phyloP scores from a whole-genome alignment of 441 rosid species.

The Eutrema salsugineum region DNA sequence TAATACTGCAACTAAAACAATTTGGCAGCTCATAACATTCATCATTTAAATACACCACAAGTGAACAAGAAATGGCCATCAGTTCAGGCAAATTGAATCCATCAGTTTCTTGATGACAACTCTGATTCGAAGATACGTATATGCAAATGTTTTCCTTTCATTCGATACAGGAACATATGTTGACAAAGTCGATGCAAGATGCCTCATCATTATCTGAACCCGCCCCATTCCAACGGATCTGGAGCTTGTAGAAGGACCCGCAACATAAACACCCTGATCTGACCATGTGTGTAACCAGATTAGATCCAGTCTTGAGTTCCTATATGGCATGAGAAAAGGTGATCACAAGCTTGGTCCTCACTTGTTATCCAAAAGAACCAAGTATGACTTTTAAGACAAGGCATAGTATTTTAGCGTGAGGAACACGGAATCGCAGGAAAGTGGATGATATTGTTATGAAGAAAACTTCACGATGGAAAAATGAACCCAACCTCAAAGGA shows the following conservation, averaged over 20 bases:
- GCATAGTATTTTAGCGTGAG: too few species aligned
- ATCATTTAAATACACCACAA: background rate
- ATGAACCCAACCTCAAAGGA: too few species aligned
- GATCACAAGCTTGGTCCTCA: background rate
- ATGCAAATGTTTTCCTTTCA: too few species aligned
- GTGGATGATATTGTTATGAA: background rate
- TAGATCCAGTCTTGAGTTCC: conserved; percentile 65
- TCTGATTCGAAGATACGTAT: too few species aligned
- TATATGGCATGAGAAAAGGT: conserved; percentile 8
- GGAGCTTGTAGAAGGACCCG: conserved; percentile 63
- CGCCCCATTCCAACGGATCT: conserved; percentile 69
- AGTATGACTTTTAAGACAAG: background rate
- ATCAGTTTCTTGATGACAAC: too few species aligned
- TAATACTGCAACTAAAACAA: background rate
- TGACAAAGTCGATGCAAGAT: conserved; percentile 73
- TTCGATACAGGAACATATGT: conserved; percentile 16
- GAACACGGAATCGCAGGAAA: background rate
- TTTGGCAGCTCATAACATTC: background rate
- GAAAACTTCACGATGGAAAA: background rate
- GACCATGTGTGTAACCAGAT: conserved; percentile 70
- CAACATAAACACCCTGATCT: conserved; percentile 64
- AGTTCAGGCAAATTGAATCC: too few species aligned
- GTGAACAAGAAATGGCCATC: too few species aligned
- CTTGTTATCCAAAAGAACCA: background rate
- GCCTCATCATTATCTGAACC: conserved; percentile 93